Evolutionary conservation across 345 rosid genomes (phyloP).

Genomic region (Leavenworthia alabamica): DNA sequence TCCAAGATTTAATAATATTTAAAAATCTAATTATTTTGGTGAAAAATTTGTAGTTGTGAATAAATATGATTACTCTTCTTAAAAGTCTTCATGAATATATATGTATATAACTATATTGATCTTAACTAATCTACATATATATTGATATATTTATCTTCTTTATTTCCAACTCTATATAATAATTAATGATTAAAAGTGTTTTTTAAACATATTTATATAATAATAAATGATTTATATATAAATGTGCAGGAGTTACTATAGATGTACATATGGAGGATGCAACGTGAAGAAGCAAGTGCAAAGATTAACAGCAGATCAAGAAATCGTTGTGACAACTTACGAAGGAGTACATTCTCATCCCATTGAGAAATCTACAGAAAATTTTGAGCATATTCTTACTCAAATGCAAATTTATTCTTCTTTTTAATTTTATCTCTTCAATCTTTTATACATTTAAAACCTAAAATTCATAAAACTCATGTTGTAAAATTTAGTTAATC

Average conservation of each 20-base stretch:
- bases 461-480: not conserved
- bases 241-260: constrained; percentile 70
- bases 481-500: not conserved
- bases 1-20: not conserved
- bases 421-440: too few relatives aligned
- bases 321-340: constrained; percentile 77
- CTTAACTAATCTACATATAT: too few relatives aligned
- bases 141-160: too few relatives aligned
- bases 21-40: too few relatives aligned
- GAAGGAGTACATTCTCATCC: constrained; percentile 89
- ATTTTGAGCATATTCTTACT: constrained; percentile 79
- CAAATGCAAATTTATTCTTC: constrained; percentile 81
- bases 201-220: too few relatives aligned
- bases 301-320: constrained; percentile 72
- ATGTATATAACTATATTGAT: too few relatives aligned
- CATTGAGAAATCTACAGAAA: constrained; percentile 62
- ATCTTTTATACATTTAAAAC: not conserved
- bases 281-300: constrained; percentile 96
- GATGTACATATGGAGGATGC: constrained; percentile 82
- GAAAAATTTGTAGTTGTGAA: too few relatives aligned
- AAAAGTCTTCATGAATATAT: too few relatives aligned
- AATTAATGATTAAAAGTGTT: too few relatives aligned
- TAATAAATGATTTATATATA: too few relatives aligned
- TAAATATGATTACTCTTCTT: too few relatives aligned
- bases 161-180: too few relatives aligned